Percentiles rank a stretch among this genome's conserved stretches.
Conservation (phyloP, 1,284 basidiomycete species). For the Malassezia arunalokei region DNA sequence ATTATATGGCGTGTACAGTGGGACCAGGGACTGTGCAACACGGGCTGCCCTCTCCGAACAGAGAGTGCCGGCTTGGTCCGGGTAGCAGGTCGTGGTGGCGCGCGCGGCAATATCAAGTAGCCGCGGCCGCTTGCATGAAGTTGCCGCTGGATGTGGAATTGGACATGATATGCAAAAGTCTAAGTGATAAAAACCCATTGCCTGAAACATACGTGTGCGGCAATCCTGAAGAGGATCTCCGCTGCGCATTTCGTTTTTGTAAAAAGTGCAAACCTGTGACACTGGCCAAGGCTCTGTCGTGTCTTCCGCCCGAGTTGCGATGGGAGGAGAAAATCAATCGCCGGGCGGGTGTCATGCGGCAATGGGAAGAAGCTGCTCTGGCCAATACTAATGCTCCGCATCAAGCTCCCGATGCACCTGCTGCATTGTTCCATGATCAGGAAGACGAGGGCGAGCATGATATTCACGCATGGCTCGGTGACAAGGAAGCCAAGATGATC, state of each 20-base stretch:
- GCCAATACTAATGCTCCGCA: not conserved
- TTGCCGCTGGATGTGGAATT: not conserved
- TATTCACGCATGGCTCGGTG: constrained; percentile 33
- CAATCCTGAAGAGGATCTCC: constrained; percentile 18
- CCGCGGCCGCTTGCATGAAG: not conserved
- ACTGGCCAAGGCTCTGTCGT: constrained; percentile 27
- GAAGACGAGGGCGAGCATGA: constrained; percentile 36
- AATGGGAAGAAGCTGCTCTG: not conserved
- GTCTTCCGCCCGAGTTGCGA: constrained; percentile 38
- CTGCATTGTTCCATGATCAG: constrained; percentile 16
- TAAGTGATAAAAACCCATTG: not conserved
- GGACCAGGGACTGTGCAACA: constrained; percentile 39
- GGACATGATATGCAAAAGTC: not conserved
- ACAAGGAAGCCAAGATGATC: constrained; percentile 22
- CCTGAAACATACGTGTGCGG: not conserved
- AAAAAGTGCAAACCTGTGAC: constrained; percentile 32
- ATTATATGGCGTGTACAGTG: constrained; percentile 69
- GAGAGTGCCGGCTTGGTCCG: constrained; percentile 29
- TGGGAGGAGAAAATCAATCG: constrained; percentile 28
- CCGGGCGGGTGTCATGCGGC: not conserved
- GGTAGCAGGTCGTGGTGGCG: constrained; percentile 39
- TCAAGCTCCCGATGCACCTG: not conserved
- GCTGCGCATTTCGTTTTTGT: constrained; percentile 36
- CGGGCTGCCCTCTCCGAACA: constrained; percentile 21
- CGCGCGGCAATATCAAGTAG: not conserved